Base-by-base conservation (phyloP, 2,329 filamentous ascomycete species). In the Xylariaceae sp. region DNA sequence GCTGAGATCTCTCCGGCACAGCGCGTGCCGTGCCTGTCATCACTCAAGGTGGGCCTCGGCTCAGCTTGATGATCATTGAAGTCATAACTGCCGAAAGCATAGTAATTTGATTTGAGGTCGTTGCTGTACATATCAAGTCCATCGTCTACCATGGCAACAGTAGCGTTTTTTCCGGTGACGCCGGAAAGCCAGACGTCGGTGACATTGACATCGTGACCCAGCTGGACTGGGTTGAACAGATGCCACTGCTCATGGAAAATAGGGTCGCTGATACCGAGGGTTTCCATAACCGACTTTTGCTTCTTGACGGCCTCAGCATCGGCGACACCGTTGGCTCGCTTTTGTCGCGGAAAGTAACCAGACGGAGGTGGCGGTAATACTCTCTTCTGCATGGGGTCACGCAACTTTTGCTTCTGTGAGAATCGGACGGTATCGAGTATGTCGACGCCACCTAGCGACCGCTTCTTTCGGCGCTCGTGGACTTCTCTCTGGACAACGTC, bases 191-290 rank as follows among this genome's bases (percentile, higher is more conserved):
- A 99, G 4, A 97, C 82, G 10, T 87, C 91, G 0, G 92, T 96
- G n/a, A 97, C 92, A 69, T 99, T 99, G 69, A 99, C 83, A 72
- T 99, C 94, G 74, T 97, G 90, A 4, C 92, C 93, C 0, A 85
- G 72, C 67, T 96, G 86, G 4, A 88, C 72, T 0, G 88, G 80
- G 72, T 99, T 99, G 77, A 89, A 87, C 51, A 99, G 78, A 80
- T 99, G 94, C 94, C 94, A 99, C 75, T 99, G 94, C 58, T 95
- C 88, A 48, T 83, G 80, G 75, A 97, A 99, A 55, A 96, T 96
- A 15, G 94, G 94, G 69, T 99, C 94, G 37, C 78, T 74, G 64
- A 99, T 97, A 11, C 80, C 79, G n/a, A 99, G 79, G 1, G 80
- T 77, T 54, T 80, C 74, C 65, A 86, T 86, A 51, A 95, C 77